phyloP scores from a whole-genome alignment of 306 rosid species.

The Dryas alaskensis region DNA sequence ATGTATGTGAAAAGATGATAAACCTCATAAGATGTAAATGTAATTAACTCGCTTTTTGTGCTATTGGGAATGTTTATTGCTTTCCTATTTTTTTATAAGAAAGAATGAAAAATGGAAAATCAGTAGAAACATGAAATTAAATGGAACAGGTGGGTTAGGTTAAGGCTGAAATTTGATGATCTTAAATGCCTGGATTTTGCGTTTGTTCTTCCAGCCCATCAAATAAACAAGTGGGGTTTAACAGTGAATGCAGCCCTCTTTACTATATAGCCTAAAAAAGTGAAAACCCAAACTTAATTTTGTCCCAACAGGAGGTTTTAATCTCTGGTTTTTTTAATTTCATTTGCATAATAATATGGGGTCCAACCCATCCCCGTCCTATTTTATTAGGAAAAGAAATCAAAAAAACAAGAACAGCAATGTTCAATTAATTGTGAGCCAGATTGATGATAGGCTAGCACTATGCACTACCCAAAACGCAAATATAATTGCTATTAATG shows the following conservation, averaged over 20 bases:
- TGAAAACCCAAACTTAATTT: not conserved
- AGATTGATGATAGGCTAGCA: not conserved
- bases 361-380: too few species aligned
- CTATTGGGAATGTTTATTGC: not conserved
- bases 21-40: too few species aligned
- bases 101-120: not conserved
- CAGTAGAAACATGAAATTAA: constrained; percentile 4
- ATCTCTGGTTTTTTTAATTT: not conserved
- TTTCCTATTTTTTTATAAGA: not conserved
- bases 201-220: not conserved
- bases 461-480: constrained; percentile 1
- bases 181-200: constrained; percentile 10
- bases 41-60: too few species aligned
- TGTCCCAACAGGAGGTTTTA: not conserved
- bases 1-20: too few species aligned
- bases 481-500: constrained; percentile 1
- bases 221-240: not conserved
- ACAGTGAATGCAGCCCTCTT: too few species aligned
- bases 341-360: not conserved
- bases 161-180: constrained; percentile 1
- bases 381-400: too few species aligned
- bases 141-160: constrained; percentile 30
- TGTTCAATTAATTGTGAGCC: not conserved
- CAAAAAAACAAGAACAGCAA: not conserved
- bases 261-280: too few species aligned